Evolutionary conservation across 1,284 basidiomycete species (phyloP).

Genomic region (Prillingera fragicola): DNA sequence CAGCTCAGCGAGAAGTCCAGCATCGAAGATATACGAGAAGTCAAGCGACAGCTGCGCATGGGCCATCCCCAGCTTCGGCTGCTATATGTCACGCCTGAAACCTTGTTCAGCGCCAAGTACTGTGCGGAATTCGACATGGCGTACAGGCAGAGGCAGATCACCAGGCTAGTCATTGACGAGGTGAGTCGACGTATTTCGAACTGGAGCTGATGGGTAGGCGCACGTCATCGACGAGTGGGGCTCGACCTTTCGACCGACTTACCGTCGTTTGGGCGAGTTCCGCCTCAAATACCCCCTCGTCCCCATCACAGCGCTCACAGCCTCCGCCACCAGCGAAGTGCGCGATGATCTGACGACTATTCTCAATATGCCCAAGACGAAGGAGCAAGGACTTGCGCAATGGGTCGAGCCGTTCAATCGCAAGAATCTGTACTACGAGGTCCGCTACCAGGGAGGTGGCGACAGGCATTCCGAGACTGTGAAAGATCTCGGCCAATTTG

Average conservation of each 20-base stretch:
- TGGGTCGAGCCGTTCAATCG: conserved; percentile 75
- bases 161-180: conserved; percentile 73
- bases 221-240: conserved; percentile 91
- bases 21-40: conserved; percentile 55
- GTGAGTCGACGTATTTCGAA: conserved; percentile 44
- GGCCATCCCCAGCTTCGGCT: conserved; percentile 59
- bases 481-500: conserved; percentile 60
- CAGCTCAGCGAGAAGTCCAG: conserved; percentile 65
- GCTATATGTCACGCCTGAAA: conserved; percentile 76
- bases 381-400: conserved; percentile 54
- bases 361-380: conserved; percentile 53
- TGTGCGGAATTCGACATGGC: conserved; percentile 53
- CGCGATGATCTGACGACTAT: conserved; percentile 64
- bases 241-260: conserved; percentile 69
- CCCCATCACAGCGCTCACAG: conserved; percentile 62
- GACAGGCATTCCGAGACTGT: conserved; percentile 3
- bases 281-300: conserved; percentile 62
- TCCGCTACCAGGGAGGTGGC: conserved; percentile 32
- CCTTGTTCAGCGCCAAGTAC: conserved; percentile 58
- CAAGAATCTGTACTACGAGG: conserved; percentile 72
- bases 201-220: conserved; percentile 52
- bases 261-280: conserved; percentile 65
- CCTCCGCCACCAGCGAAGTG: conserved; percentile 55
- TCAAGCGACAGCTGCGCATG: conserved; percentile 59
- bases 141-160: conserved; percentile 57